Percentiles rank a stretch among this genome's conserved stretches.
These are phyloP conservation scores for Colletotrichum sojae DNA, from an alignment of 2,329 filamentous ascomycete genomes.

Conservation along the genomic window DNA sequence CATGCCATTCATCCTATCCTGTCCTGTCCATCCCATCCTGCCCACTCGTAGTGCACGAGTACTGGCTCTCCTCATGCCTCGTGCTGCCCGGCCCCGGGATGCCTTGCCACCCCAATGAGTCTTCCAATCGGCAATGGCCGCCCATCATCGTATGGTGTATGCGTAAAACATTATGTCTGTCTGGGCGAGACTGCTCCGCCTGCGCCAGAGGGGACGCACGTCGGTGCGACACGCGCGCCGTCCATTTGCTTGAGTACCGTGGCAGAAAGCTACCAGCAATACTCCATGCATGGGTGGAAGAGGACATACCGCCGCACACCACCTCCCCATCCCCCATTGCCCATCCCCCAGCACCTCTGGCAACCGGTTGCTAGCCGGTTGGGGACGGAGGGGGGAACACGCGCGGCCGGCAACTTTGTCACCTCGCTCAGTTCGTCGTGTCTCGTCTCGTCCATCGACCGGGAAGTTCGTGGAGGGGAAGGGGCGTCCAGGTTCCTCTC, in stretches of 20 bases:
- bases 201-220: constrained; percentile 17
- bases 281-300: neutral
- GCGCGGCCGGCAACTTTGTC: constrained; percentile 20
- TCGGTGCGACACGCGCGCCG: constrained; percentile 25
- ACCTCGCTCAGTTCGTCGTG: constrained; percentile 9
- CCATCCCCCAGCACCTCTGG: constrained; percentile 4
- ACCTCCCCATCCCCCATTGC: too few relatives aligned
- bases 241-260: neutral
- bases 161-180: constrained; percentile 18
- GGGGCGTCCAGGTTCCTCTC: constrained; percentile 13
- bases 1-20: constrained; percentile 8
- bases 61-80: neutral
- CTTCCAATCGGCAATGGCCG: neutral
- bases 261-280: neutral
- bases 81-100: neutral
- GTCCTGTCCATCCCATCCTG: neutral
- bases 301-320: too few relatives aligned
- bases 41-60: constrained; percentile 1
- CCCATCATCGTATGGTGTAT: constrained; percentile 4
- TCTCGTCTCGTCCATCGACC: neutral
- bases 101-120: constrained; percentile 11
- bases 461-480: constrained; percentile 8
- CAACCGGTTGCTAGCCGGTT: constrained; percentile 23
- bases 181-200: neutral
- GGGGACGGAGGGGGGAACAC: neutral